Evolutionary conservation across 306 rosid genomes (phyloP), one percentile per base, ranked within the genome.

Genomic region (Chamaecrista fasciculata): DNA sequence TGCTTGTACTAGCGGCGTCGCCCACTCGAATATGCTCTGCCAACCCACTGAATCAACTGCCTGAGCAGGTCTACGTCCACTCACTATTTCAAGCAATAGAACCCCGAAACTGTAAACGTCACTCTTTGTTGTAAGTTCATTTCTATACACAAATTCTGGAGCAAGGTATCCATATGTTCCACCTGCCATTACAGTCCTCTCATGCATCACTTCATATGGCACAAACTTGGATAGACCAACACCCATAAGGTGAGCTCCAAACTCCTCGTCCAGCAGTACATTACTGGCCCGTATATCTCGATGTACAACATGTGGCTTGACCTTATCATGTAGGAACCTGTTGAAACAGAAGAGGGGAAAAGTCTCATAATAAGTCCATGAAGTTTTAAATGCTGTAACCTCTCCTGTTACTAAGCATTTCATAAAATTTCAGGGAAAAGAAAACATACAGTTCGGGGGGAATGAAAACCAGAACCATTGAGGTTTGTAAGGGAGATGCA

Each of bases 21-120:
- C 96, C 99, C 99, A 94, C 71, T 91, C 99, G 10, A 94, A 94
- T 67, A 94, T 87, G 70, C 99, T 91, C 81, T 94, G 99, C 99
- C 96, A 94, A 70, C 99, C 96, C 36, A 95, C 89, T 0, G 99
- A 87, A 81, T 95, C 97, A 56, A 87, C 96, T 39, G 97, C 89
- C 78, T 95, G 99, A 8, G 99, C 89, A 8, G 99, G 97, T 80
- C 99, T 89, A 19, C 97, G 95, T 19, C 99, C 99, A 0, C 84
- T 91, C 16, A 95, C 96, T 64, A 94, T 89, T 81, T 94, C 97
- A 39, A 94, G 99, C 43, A 94, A 82, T 19, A 94, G 79, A 31
- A 94, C 99, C 3, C 99, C 99, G 20, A 94, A 94, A 76, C 99
- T 91, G 29, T 94, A 94, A 15, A 94, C 97, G 1, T 94, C 97